Conservation (phyloP, 805 yeast species). For the Hanseniaspora vineae region DNA sequence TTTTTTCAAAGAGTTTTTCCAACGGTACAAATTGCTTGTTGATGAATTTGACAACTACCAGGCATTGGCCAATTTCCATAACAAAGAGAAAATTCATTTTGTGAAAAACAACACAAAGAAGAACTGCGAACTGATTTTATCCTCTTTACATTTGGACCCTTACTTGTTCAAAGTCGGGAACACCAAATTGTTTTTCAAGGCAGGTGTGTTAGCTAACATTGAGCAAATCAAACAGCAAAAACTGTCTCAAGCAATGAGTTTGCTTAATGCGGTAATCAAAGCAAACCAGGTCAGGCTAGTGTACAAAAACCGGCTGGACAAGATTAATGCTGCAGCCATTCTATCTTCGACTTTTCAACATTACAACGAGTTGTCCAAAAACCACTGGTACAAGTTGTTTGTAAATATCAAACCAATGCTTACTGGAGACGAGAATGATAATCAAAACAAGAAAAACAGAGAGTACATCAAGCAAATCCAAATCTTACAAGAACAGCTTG, state of each 20-base stretch:
- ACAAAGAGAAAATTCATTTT: slow-evolving; percentile 6
- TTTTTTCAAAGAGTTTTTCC: slow-evolving; percentile 66
- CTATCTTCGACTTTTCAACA: slow-evolving; percentile 48
- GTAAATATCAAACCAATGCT: slow-evolving; percentile 64
- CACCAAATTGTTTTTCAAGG: slow-evolving; percentile 87
- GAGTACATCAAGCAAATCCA: slow-evolving; percentile 13
- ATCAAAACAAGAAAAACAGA: slow-evolving; percentile 12
- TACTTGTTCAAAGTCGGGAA: slow-evolving; percentile 80
- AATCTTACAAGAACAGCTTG: slow-evolving; percentile 11
- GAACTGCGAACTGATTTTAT: slow-evolving; percentile 55
- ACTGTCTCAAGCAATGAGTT: slow-evolving; percentile 40
- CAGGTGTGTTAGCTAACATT: slow-evolving; percentile 86
- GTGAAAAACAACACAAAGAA: slow-evolving; percentile 37
- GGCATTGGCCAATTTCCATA: neutral
- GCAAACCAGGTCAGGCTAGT: slow-evolving; percentile 47
- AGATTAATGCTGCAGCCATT: slow-evolving; percentile 57
- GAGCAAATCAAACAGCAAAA: slow-evolving; percentile 66
- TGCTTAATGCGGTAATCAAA: slow-evolving; percentile 50
- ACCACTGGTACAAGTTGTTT: slow-evolving; percentile 73
- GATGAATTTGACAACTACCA: slow-evolving; percentile 20
- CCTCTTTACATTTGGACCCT: slow-evolving; percentile 56
- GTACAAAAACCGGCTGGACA: slow-evolving; percentile 36
- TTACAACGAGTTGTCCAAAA: slow-evolving; percentile 34
- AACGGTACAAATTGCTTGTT: slow-evolving; percentile 60
- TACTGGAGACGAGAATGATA: slow-evolving; percentile 14